Evolutionary conservation across 306 rosid species (phyloP).

Genomic region (Citrullus mucosospermus): DNA sequence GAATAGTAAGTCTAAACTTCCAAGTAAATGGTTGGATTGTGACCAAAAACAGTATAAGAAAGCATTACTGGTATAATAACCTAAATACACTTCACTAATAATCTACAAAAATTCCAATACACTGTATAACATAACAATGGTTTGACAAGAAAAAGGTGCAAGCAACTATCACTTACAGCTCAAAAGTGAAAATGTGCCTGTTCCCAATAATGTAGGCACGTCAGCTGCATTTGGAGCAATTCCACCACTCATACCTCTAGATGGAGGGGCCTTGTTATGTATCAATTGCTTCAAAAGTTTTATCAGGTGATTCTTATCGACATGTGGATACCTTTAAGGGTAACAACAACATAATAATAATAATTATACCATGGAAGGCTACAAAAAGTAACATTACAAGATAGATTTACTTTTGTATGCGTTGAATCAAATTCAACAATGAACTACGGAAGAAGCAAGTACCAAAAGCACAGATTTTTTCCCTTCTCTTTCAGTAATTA

Average conservation of each 20-base stretch:
- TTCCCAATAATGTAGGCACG: constrained; percentile 92
- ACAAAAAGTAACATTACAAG: neutral
- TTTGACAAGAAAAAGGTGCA: constrained; percentile 8
- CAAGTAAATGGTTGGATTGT: neutral
- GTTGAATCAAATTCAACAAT: neutral
- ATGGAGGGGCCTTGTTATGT: constrained; percentile 38
- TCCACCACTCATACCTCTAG: constrained; percentile 36
- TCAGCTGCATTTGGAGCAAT: constrained; percentile 88
- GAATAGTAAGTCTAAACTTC: neutral
- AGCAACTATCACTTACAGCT: constrained; percentile 45
- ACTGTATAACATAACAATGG: neutral
- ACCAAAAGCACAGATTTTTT: neutral
- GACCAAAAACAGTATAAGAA: neutral
- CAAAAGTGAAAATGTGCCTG: constrained; percentile 75
- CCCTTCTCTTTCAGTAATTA: neutral
- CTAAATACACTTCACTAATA: neutral
- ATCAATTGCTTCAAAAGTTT: constrained; percentile 89
- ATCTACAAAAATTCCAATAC: neutral
- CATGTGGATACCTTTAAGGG: constrained; percentile 65
- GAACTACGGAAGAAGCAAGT: neutral
- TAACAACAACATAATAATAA: neutral
- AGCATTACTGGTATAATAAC: neutral
- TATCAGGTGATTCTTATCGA: constrained; percentile 79
- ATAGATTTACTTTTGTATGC: neutral
- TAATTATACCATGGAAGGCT: neutral